These are phyloP conservation scores for Thermoascus crustaceus DNA, from an alignment of 2,329 filamentous ascomycete species.

Conservation along the genomic window DNA sequence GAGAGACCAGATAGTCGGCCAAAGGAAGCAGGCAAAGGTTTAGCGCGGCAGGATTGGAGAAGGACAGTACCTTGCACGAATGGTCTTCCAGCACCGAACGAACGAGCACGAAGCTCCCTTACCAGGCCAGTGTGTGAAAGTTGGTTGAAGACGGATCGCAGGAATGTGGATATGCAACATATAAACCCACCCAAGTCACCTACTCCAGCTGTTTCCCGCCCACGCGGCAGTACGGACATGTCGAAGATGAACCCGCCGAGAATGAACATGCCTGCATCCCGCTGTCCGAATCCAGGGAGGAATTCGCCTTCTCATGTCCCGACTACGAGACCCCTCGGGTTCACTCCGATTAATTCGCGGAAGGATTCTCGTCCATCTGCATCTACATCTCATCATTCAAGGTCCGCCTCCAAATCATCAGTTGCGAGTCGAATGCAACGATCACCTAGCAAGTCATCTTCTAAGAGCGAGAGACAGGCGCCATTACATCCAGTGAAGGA, in stretches of 20 bases:
- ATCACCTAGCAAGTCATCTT: no score
- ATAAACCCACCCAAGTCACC: conserved; percentile 24
- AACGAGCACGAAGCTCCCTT: conserved; percentile 4
- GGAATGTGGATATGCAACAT: conserved; percentile 9
- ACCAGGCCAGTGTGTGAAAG: conserved; percentile 2
- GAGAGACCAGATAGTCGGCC: no score
- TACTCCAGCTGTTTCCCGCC: conserved; percentile 8
- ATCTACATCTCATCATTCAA: no score
- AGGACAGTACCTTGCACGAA: conserved; percentile 2
- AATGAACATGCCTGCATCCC: neutral
- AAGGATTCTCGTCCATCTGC: no score
- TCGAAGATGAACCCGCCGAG: neutral
- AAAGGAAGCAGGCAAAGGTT: no score
- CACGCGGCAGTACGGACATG: neutral
- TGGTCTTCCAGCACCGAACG: neutral
- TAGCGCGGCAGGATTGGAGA: conserved; percentile 7
- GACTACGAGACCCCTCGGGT: neutral
- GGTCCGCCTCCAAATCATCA: no score
- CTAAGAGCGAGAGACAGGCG: no score
- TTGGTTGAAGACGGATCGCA: conserved; percentile 25
- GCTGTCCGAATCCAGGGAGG: neutral
- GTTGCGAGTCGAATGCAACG: no score
- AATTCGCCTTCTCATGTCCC: neutral
- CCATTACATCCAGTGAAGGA: no score
- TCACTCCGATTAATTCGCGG: neutral